phyloP scores from a whole-genome alignment of 768 basidiomycete species.

The Macrolepiota dolichaula region DNA sequence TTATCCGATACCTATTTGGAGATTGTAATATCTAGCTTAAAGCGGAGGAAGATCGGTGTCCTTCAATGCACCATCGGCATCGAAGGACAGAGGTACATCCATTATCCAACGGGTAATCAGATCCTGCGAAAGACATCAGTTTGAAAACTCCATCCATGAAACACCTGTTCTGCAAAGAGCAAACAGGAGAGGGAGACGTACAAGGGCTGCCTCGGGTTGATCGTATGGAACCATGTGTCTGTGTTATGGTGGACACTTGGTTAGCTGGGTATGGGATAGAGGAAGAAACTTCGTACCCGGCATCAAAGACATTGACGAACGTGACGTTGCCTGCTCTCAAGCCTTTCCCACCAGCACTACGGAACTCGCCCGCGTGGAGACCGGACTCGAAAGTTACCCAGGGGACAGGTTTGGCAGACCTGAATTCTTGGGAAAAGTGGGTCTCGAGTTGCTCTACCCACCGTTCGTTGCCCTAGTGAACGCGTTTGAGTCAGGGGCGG shows the following conservation, averaged over 20 bases:
- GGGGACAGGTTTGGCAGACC: conserved; percentile 40
- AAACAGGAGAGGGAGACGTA: conserved; percentile 28
- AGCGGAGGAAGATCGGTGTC: conserved; percentile 1
- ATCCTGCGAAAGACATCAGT: conserved; percentile 35
- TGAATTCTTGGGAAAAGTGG: conserved; percentile 61
- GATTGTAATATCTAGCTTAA: background rate
- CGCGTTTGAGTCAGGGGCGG: background rate
- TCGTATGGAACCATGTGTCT: conserved; percentile 92
- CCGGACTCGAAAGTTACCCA: conserved; percentile 57
- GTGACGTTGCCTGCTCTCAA: conserved; percentile 78
- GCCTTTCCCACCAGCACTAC: conserved; percentile 62
- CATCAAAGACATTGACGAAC: conserved; percentile 73
- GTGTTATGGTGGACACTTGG: background rate
- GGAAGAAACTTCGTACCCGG: conserved; percentile 54
- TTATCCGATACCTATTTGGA: background rate
- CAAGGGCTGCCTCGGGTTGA: conserved; percentile 84
- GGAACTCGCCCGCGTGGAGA: conserved; percentile 61
- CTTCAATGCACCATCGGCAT: background rate
- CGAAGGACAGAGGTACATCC: conserved; percentile 12
- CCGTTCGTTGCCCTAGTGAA: conserved; percentile 63
- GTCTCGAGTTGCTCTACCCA: conserved; percentile 71
- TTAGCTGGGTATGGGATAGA: background rate
- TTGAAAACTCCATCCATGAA: background rate
- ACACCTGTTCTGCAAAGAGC: background rate
- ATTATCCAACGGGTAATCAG: conserved; percentile 51